phyloP scores from a whole-genome alignment of 495 filamentous ascomycete genomes.

The Saxispiralis lemnorum region DNA sequence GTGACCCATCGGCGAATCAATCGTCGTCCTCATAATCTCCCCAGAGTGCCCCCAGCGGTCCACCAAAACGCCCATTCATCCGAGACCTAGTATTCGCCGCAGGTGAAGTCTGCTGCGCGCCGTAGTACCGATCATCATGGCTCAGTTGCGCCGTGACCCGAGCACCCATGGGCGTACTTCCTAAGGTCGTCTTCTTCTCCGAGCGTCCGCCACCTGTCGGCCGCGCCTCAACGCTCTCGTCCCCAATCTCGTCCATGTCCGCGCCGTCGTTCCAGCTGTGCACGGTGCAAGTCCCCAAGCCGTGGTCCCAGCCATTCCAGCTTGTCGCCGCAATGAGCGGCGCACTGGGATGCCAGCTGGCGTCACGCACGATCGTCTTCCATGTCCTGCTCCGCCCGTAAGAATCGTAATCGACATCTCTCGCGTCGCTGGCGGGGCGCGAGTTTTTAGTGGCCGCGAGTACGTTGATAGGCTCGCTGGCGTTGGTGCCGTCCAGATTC shows the following conservation, averaged over 20 bases:
- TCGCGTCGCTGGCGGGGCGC: constrained; percentile 31
- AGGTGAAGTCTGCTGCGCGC: not conserved
- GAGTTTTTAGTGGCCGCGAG: constrained; percentile 42
- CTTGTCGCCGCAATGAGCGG: constrained; percentile 75
- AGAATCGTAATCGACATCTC: constrained; percentile 19
- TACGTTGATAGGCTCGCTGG: constrained; percentile 56
- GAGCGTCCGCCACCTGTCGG: not conserved
- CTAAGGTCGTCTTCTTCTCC: constrained; percentile 2
- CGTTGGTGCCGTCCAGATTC: constrained; percentile 85
- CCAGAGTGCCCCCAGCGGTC: constrained; percentile 5
- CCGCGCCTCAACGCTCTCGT: constrained; percentile 2
- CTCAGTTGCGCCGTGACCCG: constrained; percentile 11
- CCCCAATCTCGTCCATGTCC: constrained; percentile 40
- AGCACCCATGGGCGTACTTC: constrained; percentile 13
- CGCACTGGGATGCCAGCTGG: constrained; percentile 84
- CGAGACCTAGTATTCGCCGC: not conserved
- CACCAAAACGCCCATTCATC: constrained; percentile 10
- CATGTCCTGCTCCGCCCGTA: constrained; percentile 31
- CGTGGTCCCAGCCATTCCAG: constrained; percentile 56
- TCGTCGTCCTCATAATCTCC: constrained; percentile 9
- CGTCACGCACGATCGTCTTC: constrained; percentile 78
- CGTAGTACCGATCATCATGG: constrained; percentile 16
- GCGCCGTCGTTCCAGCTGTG: constrained; percentile 58
- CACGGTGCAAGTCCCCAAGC: constrained; percentile 53
- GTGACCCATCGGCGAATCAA: not conserved